Evolutionary conservation across 345 rosid genomes (phyloP).

Genomic region (Angophora floribunda): DNA sequence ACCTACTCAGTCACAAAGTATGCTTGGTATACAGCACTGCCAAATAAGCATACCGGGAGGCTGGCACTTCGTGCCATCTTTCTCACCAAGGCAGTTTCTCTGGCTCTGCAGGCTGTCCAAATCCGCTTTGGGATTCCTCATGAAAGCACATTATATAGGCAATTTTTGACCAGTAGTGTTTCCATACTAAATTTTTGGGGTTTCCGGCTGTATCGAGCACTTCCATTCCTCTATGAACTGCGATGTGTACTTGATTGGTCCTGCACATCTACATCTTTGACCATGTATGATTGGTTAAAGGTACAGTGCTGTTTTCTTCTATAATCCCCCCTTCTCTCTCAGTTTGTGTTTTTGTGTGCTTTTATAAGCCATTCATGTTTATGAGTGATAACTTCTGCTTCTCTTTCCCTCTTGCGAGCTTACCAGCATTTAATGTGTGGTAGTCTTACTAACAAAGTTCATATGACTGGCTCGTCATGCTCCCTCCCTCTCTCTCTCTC

Average conservation of each 20-base stretch:
- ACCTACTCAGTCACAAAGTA: slow-evolving; percentile 23
- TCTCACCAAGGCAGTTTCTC: slow-evolving; percentile 30
- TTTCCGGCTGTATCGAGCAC: slow-evolving; percentile 32
- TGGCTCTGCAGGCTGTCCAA: slow-evolving; percentile 31
- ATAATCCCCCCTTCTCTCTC: not conserved
- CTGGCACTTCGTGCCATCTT: slow-evolving; percentile 32
- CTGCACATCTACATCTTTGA: slow-evolving; percentile 40
- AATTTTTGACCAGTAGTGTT: slow-evolving; percentile 25
- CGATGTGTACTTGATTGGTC: slow-evolving; percentile 50
- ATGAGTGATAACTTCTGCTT: not conserved
- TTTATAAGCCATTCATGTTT: not conserved
- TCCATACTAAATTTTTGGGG: slow-evolving; percentile 26
- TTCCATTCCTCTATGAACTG: slow-evolving; percentile 36
- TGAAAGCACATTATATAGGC: slow-evolving; percentile 29
- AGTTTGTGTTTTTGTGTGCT: not conserved
- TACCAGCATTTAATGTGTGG: not conserved
- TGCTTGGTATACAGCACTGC: slow-evolving; percentile 24
- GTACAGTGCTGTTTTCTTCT: not conserved
- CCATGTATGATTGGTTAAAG: slow-evolving; percentile 44
- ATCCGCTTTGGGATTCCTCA: slow-evolving; percentile 30
- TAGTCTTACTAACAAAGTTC: not conserved
- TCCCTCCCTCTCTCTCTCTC: not conserved
- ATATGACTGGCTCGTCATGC: not conserved
- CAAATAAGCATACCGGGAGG: slow-evolving; percentile 16
- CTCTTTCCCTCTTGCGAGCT: not conserved